A percentile compares a stretch with the other conserved stretches of the same genome.
These are phyloP conservation scores for Xerocomus minutiporus DNA, from an alignment of 1,284 basidiomycete genomes.

Conservation along the genomic window DNA sequence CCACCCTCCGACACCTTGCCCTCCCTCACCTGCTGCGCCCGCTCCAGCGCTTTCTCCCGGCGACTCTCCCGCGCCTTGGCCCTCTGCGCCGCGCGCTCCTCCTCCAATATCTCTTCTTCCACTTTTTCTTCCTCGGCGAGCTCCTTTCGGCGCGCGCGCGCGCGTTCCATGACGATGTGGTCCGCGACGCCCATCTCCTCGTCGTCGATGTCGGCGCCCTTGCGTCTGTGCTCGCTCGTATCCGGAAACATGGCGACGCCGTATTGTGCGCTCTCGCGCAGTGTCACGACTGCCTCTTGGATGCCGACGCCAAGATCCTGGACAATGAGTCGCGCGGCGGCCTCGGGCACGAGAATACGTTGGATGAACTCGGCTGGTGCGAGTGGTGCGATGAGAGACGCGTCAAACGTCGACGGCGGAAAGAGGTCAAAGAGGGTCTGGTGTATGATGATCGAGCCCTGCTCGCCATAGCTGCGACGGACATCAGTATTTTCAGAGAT, in stretches of 20 bases:
- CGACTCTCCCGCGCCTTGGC: conserved; percentile 23
- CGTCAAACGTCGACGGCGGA: conserved; percentile 54
- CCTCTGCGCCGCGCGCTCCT: conserved; percentile 27
- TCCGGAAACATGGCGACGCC: conserved; percentile 77
- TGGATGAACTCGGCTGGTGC: conserved; percentile 68
- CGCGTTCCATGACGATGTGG: conserved; percentile 62
- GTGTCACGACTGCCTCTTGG: conserved; percentile 50
- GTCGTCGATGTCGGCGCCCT: conserved; percentile 31
- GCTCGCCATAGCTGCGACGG: conserved; percentile 66
- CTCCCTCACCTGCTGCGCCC: conserved; percentile 16
- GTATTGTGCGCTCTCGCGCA: conserved; percentile 69
- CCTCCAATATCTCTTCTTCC: conserved; percentile 36
- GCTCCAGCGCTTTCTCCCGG: conserved; percentile 23
- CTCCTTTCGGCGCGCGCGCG: conserved; percentile 54
- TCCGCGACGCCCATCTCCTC: conserved; percentile 47
- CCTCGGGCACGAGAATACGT: conserved; percentile 70
- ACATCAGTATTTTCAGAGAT: neutral
- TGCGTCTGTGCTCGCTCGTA: conserved; percentile 43
- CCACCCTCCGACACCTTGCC: conserved; percentile 16
- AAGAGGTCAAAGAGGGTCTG: conserved; percentile 73
- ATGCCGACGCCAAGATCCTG: conserved; percentile 52
- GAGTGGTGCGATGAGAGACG: conserved; percentile 52
- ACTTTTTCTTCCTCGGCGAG: conserved; percentile 53
- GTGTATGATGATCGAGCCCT: conserved; percentile 70
- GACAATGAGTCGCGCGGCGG: conserved; percentile 65